Percentiles rank a stretch among this genome's conserved stretches.
These are phyloP conservation scores for Spathaspora sp. DNA, from an alignment of 1,139 yeast genomes.

Conservation along the genomic window DNA sequence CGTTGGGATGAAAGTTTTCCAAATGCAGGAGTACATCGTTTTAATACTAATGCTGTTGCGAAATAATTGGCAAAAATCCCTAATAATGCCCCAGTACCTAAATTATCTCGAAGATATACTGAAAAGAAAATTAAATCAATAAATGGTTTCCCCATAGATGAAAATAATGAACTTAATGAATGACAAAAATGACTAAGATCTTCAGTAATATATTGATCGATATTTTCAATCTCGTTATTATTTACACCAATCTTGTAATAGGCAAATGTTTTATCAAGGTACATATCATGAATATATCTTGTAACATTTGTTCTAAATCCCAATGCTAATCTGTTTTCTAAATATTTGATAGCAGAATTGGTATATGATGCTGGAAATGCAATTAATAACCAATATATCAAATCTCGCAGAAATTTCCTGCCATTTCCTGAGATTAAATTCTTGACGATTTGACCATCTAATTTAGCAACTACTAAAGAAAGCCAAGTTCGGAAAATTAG, in stretches of 20 bases:
- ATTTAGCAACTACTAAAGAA: slow-evolving; percentile 78
- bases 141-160: slow-evolving; percentile 88
- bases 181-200: slow-evolving; percentile 83
- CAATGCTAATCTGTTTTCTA: slow-evolving; percentile 74
- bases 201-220: slow-evolving; percentile 80
- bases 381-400: slow-evolving; percentile 82
- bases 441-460: slow-evolving; percentile 90
- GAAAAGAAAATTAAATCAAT: slow-evolving; percentile 88
- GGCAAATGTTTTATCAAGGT: slow-evolving; percentile 76
- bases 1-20: slow-evolving; percentile 75
- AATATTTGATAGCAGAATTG: slow-evolving; percentile 82
- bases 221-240: slow-evolving; percentile 42
- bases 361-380: slow-evolving; percentile 95
- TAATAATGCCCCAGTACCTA: slow-evolving; percentile 80
- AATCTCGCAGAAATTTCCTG: slow-evolving; percentile 69
- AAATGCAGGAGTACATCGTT: slow-evolving; percentile 77
- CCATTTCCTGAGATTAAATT: slow-evolving; percentile 86
- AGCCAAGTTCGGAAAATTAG: slow-evolving; percentile 84
- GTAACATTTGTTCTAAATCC: slow-evolving; percentile 84
- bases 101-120: slow-evolving; percentile 76
- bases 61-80: slow-evolving; percentile 84
- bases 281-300: slow-evolving; percentile 87
- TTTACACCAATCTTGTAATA: slow-evolving; percentile 73
- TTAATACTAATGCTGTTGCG: slow-evolving; percentile 73
- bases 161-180: slow-evolving; percentile 78